These are phyloP conservation scores for Pseudogymnoascus verrucosus DNA, from an alignment of 2,329 filamentous ascomycete species.

Conservation along the genomic window DNA sequence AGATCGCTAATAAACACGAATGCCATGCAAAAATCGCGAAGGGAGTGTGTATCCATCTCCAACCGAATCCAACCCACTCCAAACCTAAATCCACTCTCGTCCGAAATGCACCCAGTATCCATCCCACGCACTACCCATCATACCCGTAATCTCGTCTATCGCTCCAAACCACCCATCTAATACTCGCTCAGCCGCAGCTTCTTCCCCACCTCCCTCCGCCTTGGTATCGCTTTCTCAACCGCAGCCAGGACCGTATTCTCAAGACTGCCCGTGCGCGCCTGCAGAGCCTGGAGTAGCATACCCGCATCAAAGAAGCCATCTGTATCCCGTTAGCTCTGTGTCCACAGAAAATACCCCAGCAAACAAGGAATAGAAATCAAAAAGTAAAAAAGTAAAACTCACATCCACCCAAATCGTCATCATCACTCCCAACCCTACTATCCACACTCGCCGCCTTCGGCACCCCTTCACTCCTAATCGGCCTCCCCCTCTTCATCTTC, in stretches of 20 bases:
- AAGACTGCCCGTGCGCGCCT: constrained; percentile 53
- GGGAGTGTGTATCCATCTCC: not conserved
- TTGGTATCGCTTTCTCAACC: constrained; percentile 42
- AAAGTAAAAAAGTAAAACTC: constrained; percentile 39
- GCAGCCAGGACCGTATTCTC: constrained; percentile 26
- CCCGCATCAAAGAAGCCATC: constrained; percentile 97
- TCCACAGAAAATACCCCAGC: constrained; percentile 12
- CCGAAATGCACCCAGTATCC: not conserved
- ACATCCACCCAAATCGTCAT: constrained; percentile 91
- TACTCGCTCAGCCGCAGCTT: constrained; percentile 65
- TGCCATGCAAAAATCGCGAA: not conserved
- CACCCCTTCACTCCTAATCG: constrained; percentile 53
- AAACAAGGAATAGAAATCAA: constrained; percentile 10
- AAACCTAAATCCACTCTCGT: not conserved
- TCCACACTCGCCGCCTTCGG: constrained; percentile 40
- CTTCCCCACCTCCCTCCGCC: constrained; percentile 64
- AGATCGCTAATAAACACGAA: not conserved
- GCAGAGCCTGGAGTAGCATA: constrained; percentile 83
- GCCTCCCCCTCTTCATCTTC: constrained; percentile 63
- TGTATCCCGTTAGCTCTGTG: constrained; percentile 32
- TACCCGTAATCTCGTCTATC: not conserved
- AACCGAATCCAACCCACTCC: too few species aligned
- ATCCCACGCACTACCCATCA: not conserved
- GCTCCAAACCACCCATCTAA: constrained; percentile 26
- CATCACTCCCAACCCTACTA: constrained; percentile 66